These are phyloP conservation scores for Cercospora brassicicola DNA, from an alignment of 2,329 filamentous ascomycete genomes.

Conservation along the genomic window DNA sequence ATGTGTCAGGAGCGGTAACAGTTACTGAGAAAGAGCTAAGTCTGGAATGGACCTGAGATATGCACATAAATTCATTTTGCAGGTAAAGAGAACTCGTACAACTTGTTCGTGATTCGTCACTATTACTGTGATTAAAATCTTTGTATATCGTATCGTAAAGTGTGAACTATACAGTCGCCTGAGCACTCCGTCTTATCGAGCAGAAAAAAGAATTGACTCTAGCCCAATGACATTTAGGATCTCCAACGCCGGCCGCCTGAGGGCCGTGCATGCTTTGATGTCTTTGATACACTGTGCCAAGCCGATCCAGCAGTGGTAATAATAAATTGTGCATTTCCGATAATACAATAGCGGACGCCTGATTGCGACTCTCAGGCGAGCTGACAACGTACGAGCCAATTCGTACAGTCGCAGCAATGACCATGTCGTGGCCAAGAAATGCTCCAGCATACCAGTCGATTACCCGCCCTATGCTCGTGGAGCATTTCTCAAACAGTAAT, in stretches of 20 bases:
- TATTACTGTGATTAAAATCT: background rate
- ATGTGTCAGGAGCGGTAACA: background rate
- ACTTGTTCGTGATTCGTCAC: background rate
- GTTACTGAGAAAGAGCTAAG: background rate
- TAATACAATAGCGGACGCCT: background rate
- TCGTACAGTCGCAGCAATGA: background rate
- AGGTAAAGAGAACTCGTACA: background rate
- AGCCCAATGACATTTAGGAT: background rate
- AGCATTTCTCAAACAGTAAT: background rate
- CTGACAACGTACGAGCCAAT: background rate
- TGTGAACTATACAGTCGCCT: background rate
- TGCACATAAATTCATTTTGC: background rate
- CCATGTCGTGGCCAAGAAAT: background rate
- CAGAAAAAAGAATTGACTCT: background rate
- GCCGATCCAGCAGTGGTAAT: background rate
- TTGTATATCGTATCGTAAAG: background rate
- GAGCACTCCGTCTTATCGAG: background rate
- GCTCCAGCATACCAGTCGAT: background rate
- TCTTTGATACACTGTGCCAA: background rate
- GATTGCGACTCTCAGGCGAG: background rate
- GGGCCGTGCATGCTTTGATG: background rate
- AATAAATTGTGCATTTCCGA: background rate
- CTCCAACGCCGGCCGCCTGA: background rate
- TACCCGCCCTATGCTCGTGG: background rate
- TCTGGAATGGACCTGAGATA: background rate